phyloP scores from a whole-genome alignment of 495 filamentous ascomycete genomes.

The Hypoxylon lenormandii region DNA sequence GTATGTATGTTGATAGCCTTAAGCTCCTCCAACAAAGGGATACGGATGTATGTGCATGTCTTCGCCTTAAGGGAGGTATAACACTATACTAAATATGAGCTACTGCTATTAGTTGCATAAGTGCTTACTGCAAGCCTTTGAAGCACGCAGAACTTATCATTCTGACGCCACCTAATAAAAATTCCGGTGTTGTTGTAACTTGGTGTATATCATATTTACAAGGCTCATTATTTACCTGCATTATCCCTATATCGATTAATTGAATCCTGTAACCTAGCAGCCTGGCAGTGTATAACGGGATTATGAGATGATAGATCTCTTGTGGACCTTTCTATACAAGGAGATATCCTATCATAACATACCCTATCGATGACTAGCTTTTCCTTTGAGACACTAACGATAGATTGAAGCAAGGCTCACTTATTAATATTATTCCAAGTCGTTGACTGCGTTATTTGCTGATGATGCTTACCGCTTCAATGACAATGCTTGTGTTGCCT shows the following conservation, averaged over 20 bases:
- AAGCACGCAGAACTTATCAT: constrained; percentile 8
- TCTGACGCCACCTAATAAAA: neutral
- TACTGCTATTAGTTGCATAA: constrained; percentile 31
- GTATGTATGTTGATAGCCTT: neutral
- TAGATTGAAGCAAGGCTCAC: neutral
- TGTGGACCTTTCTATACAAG: neutral
- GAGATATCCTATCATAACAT: neutral
- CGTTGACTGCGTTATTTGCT: constrained; percentile 22
- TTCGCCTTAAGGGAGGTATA: neutral
- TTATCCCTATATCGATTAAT: neutral
- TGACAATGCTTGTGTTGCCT: constrained; percentile 32
- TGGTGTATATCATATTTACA: neutral
- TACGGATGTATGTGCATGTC: too few relatives aligned
- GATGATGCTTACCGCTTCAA: constrained; percentile 34
- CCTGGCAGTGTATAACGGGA: too few relatives aligned
- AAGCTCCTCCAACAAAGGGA: neutral
- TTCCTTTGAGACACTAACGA: neutral
- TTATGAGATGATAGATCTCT: neutral
- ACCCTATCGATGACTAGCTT: neutral
- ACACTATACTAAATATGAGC: neutral
- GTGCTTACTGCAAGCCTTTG: constrained; percentile 30
- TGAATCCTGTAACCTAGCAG: neutral
- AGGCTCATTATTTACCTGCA: neutral
- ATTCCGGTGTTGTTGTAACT: neutral
- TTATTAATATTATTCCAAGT: constrained; percentile 6